A percentile compares a stretch with the other conserved stretches of the same genome.
Evolutionary conservation across 805 yeast species (phyloP).

Genomic region (Zygoascus bituminiphila): DNA sequence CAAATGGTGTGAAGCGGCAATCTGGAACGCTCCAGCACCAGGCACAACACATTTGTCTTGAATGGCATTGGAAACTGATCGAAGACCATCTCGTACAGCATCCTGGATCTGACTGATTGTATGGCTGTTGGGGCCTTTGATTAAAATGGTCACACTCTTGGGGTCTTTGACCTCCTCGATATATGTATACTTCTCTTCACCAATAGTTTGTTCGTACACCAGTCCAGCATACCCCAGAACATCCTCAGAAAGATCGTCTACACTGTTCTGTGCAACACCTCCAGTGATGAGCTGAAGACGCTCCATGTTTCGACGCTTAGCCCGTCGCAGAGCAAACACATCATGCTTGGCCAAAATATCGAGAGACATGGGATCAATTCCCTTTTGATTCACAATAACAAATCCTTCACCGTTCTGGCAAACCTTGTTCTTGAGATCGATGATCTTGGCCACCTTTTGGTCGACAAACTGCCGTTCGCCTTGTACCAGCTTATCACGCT

Average conservation of each 20-base stretch:
- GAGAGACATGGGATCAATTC: constrained; percentile 96
- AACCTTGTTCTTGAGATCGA: constrained; percentile 87
- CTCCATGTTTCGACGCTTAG: constrained; percentile 99
- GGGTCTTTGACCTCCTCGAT: constrained; percentile 84
- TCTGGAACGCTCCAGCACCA: constrained; percentile 94
- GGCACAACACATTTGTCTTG: constrained; percentile 82
- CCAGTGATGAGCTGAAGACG: constrained; percentile 93
- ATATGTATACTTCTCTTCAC: constrained; percentile 96
- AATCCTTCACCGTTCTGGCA: constrained; percentile 77
- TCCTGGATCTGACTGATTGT: constrained; percentile 88
- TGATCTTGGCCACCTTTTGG: constrained; percentile 81
- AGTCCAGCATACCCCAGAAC: constrained; percentile 83
- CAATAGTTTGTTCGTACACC: constrained; percentile 86
- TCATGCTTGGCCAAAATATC: constrained; percentile 90
- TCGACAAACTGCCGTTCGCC: constrained; percentile 92
- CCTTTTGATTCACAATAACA: constrained; percentile 95
- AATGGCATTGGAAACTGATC: constrained; percentile 87
- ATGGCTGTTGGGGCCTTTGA: constrained; percentile 89
- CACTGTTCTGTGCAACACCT: constrained; percentile 96
- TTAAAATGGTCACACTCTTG: constrained; percentile 81
- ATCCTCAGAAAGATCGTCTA: constrained; percentile 77
- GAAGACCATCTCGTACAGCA: constrained; percentile 93
- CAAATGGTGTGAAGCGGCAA: constrained; percentile 69
- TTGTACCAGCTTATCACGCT: constrained; percentile 88
- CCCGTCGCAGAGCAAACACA: constrained; percentile 91